Evolutionary conservation across 139 green algal species (phyloP).

Genomic region (Tetradesmus lagerheimii): DNA sequence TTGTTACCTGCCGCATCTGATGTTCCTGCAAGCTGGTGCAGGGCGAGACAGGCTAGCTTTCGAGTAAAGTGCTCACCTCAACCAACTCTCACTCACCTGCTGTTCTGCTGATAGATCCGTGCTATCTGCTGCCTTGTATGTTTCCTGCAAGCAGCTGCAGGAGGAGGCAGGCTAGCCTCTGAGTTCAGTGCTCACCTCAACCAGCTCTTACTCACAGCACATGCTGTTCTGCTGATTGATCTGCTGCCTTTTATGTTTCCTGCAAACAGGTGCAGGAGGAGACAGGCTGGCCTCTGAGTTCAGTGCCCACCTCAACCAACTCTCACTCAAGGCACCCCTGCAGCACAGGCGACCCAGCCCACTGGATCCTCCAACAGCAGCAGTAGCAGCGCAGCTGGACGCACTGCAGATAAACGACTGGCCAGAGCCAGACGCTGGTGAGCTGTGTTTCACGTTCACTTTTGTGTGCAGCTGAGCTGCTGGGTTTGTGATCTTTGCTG

Average conservation of each 20-base stretch:
- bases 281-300: conserved; percentile 52
- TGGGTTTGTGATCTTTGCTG: not conserved
- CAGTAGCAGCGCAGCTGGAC: conserved; percentile 69
- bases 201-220: not conserved
- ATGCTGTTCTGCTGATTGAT: not conserved
- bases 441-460: not conserved
- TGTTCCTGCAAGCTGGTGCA: conserved; percentile 4
- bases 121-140: not conserved
- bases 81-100: not conserved
- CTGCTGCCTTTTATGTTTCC: not conserved
- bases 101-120: not conserved
- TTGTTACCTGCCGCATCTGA: too few relatives aligned
- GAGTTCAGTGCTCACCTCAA: conserved; percentile 35
- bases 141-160: conserved; percentile 1
- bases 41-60: conserved; percentile 42
- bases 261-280: conserved; percentile 25
- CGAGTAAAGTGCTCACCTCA: conserved; percentile 31
- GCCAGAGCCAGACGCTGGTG: conserved; percentile 3
- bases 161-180: conserved; percentile 43
- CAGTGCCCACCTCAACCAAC: conserved; percentile 46
- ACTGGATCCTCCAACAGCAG: conserved; percentile 60
- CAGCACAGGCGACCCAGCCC: conserved; percentile 46
- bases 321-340: conserved; percentile 14
- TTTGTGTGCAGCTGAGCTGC: not conserved
- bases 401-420: conserved; percentile 81